Evolutionary conservation across 352 stramenopile genomes (phyloP), one percentile per base, ranked within the genome.

Genomic region (Phytopythium sindhum): DNA sequence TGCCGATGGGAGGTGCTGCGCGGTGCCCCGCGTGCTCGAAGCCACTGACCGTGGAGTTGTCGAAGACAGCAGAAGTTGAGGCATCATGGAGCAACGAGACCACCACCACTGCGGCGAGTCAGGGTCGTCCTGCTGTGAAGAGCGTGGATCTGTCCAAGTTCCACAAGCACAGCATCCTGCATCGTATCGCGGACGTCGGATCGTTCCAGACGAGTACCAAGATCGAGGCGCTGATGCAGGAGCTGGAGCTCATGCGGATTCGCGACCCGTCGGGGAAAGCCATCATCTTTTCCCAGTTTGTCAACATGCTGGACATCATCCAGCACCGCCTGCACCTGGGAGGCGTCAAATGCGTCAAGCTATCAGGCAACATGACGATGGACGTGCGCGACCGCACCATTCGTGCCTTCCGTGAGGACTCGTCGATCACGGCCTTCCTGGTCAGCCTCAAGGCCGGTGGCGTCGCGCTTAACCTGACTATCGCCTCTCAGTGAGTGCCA

Each of bases 251-350:
- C 37, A 99, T 99, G 96, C 83, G 95, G 26, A 53, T 84, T 60
- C 81, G 83, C 0, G 97, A 98, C 68, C 92, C 92, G 14, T 97
- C 93, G 2, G 95, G 90, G 52, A 99, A 99, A 79, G 97, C 97
- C 1, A 98, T 99, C 53, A 95, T 99, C 12, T 99, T 99, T 65
- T 98, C 90, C 6, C 87, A 98, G 73, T 99, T 99, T 78, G 96
- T 99, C 24, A 99, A 99, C 64, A 99, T 99, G 96, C 86, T 99
- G 4, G 97, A 99, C 74, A 88, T 99, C 17, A 96, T 99, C 65
- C 88, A 99, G 61, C 98, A 97, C 78, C 89, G 97, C 12, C 76
- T 99, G 44, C 86, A 97, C 12, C 72, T 93, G 26, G 92, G 85
- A 12, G 86, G 85, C 35, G 76, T 98, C 54, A 88, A 92, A 35